phyloP scores from a whole-genome alignment of 495 filamentous ascomycete genomes.

The Usnea hakonensis region DNA sequence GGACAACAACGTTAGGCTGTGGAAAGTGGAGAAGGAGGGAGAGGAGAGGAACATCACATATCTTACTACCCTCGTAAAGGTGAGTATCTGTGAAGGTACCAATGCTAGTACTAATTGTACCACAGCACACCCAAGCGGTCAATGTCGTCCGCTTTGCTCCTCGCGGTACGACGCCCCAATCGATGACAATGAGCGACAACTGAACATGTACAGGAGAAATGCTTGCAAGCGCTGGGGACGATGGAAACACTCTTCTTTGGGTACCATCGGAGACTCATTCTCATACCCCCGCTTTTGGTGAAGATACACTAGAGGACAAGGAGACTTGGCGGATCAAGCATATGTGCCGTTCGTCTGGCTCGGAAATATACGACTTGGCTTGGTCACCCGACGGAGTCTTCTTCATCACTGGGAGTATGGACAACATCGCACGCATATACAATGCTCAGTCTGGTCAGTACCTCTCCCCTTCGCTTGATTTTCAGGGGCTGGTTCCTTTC shows the following conservation, averaged over 20 bases:
- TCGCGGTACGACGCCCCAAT: slow-evolving; percentile 50
- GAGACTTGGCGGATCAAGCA: slow-evolving; percentile 95
- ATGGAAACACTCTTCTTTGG: slow-evolving; percentile 95
- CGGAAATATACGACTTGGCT: slow-evolving; percentile 95
- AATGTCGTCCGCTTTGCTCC: slow-evolving; percentile 97
- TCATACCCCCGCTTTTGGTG: slow-evolving; percentile 59
- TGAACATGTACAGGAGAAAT: slow-evolving; percentile 62
- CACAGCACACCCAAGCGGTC: slow-evolving; percentile 81
- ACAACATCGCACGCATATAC: slow-evolving; percentile 96
- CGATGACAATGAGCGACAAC: slow-evolving; percentile 18
- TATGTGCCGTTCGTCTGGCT: slow-evolving; percentile 86
- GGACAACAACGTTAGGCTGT: slow-evolving; percentile 93
- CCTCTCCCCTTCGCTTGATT: not conserved
- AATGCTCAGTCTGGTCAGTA: slow-evolving; percentile 80
- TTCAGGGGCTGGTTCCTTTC: not conserved
- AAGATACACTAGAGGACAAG: slow-evolving; percentile 84
- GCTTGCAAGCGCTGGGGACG: slow-evolving; percentile 89
- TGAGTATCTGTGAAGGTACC: not conserved
- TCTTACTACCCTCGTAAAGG: slow-evolving; percentile 75
- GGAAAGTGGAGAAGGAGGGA: slow-evolving; percentile 80
- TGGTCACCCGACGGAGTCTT: slow-evolving; percentile 96
- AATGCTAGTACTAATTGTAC: not conserved
- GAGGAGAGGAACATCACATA: slow-evolving; percentile 85
- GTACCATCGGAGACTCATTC: slow-evolving; percentile 71
- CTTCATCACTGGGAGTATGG: slow-evolving; percentile 98